A percentile compares a stretch with the other conserved stretches of the same genome.
Conservation (phyloP, 805 yeast species). For the Danielozyma ontarioensis region DNA sequence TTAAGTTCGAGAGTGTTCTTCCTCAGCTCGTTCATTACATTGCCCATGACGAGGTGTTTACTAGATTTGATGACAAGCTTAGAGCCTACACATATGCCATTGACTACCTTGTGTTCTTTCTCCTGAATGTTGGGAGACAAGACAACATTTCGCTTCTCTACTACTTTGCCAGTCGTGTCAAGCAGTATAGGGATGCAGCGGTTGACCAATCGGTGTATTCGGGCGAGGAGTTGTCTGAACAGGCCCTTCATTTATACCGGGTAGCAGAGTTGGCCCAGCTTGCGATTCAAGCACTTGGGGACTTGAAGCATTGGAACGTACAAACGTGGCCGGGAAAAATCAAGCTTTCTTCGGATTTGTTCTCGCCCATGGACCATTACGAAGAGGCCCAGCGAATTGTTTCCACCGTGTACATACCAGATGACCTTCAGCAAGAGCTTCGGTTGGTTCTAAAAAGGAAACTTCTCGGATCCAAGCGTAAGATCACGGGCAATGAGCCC, state of each 20-base stretch:
- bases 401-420: constrained; percentile 52
- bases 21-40: constrained; percentile 64
- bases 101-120: constrained; percentile 55
- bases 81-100: constrained; percentile 50
- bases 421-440: constrained; percentile 36
- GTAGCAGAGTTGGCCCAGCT: constrained; percentile 73
- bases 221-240: constrained; percentile 16
- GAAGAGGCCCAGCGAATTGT: constrained; percentile 55
- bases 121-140: constrained; percentile 54
- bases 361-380: constrained; percentile 52
- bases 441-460: constrained; percentile 19
- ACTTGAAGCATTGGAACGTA: constrained; percentile 59
- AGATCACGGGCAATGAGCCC: too few species aligned
- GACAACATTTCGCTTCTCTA: constrained; percentile 70
- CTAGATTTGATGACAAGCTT: constrained; percentile 19
- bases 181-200: constrained; percentile 65
- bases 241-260: constrained; percentile 46
- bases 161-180: constrained; percentile 72
- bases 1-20: constrained; percentile 60
- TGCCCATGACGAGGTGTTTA: constrained; percentile 69
- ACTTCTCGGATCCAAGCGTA: too few species aligned
- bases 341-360: constrained; percentile 65
- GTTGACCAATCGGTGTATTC: constrained; percentile 26
- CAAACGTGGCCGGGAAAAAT: constrained; percentile 81
- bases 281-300: constrained; percentile 53